Evolutionary conservation across 257 asterid genomes (phyloP).

Genomic region (Solanum ossicruentum): DNA sequence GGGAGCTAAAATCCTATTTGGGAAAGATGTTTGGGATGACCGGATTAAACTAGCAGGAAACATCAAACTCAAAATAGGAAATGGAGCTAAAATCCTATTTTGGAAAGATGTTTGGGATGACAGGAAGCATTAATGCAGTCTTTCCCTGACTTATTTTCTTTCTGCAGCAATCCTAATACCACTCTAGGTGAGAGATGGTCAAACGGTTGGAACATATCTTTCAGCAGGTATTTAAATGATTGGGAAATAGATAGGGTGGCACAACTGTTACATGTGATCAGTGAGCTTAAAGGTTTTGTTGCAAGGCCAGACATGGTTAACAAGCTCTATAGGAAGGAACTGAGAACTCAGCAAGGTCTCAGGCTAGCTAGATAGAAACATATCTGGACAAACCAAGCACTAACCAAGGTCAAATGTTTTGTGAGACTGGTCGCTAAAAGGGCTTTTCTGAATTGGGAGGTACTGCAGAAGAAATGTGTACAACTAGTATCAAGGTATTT

Average conservation of each 20-base stretch:
- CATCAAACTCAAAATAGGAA: not conserved
- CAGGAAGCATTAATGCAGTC: not conserved
- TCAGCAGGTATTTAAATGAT: not conserved
- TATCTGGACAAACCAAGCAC: not conserved
- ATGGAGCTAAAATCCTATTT: not conserved
- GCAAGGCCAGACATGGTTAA: not conserved
- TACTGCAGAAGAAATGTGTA: not conserved
- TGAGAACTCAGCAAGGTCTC: not conserved
- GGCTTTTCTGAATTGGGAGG: not conserved
- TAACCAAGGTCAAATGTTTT: not conserved
- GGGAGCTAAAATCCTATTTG: not conserved
- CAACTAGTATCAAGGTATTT: not conserved
- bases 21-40: not conserved
- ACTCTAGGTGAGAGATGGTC: not conserved
- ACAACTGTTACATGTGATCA: not conserved
- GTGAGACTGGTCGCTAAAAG: not conserved
- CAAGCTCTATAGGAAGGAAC: not conserved
- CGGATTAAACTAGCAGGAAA: not conserved
- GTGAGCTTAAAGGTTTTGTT: not conserved
- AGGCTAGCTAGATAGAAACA: not conserved
- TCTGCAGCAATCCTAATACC: not conserved
- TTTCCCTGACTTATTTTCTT: not conserved
- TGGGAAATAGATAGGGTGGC: not conserved
- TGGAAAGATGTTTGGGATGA: not conserved
- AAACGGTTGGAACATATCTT: not conserved